Base-by-base conservation (phyloP, 176 grass and related monocot genomes). In the Hyparrhenia diplandra region DNA sequence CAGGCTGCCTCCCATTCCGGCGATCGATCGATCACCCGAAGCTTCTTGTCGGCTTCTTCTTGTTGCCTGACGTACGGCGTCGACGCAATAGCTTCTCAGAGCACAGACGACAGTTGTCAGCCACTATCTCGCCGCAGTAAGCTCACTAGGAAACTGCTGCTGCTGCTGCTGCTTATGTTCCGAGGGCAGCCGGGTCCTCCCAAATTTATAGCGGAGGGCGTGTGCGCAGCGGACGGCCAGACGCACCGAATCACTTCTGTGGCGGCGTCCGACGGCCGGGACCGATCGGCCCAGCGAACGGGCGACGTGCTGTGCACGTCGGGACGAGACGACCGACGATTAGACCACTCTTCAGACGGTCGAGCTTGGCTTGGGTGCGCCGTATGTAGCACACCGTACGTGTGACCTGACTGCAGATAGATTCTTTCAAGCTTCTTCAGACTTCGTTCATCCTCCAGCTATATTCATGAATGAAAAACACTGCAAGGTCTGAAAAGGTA, bases 171-270 rank as follows among this genome's bases (percentile, higher is more conserved):
- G 13, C 43, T 39, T 52, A n/a, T n/a, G n/a, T n/a, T n/a, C n/a
- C n/a, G n/a, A n/a, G n/a, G n/a, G n/a, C n/a, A n/a, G n/a, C n/a
- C n/a, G n/a, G n/a, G n/a, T 5, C 27, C 72, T 71, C 42, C 29
- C 43, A 16, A 14, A 89, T 89, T 89, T 89, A 89, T 82, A 89
- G 66, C 42, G 58, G 59, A 42, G 35, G 72, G 43, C 2, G 5
- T 0, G 29, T 29, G 62, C 21, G 18, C 42, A 23, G 29, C 16
- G 7, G 71, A 70, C 64, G 87, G 78, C 39, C 57, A 39, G 83
- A 89, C 85, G 69, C 43, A 3, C 25, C 6, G 39, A 54, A n/a
- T 5, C 27, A 12, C 30, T 3, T 40, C 77, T 4, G 25, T 11
- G 57, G 57, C 23, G 1, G 31, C 20, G 55, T 85, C 34, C 2